phyloP scores from a whole-genome alignment of 164 flowering plant genomes.

The Magnolia kwangsiensis region DNA sequence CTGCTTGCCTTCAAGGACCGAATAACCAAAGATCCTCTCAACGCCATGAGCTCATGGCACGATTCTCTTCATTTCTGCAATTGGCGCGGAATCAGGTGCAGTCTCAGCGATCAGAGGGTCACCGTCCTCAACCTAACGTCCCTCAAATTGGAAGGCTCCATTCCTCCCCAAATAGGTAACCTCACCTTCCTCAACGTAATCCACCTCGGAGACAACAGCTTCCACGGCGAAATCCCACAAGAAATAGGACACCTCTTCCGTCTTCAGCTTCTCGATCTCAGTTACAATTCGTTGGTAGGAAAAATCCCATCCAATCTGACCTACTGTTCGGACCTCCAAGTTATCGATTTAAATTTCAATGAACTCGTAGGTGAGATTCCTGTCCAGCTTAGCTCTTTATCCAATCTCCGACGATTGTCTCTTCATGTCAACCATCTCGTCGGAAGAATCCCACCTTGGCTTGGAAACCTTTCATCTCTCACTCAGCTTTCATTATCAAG shows the following conservation, averaged over 20 bases:
- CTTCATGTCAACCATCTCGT: background rate
- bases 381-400: background rate
- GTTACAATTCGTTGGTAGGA: slow-evolving; percentile 31
- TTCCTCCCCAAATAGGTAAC: slow-evolving; percentile 38
- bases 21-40: slow-evolving; percentile 11
- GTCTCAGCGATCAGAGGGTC: slow-evolving; percentile 16
- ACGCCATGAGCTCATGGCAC: slow-evolving; percentile 15
- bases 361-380: background rate
- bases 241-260: slow-evolving; percentile 28
- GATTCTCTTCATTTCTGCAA: slow-evolving; percentile 13
- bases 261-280: slow-evolving; percentile 27
- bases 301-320: slow-evolving; percentile 28
- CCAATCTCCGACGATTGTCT: background rate
- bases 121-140: slow-evolving; percentile 22
- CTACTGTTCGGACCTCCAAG: slow-evolving; percentile 12
- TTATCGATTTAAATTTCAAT: background rate
- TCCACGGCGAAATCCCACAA: slow-evolving; percentile 31
- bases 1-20: slow-evolving; percentile 13
- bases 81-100: slow-evolving; percentile 23
- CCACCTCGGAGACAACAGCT: slow-evolving; percentile 29
- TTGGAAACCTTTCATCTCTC: slow-evolving; percentile 18
- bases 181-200: slow-evolving; percentile 37
- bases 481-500: background rate
- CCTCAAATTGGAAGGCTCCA: slow-evolving; percentile 19
- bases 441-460: slow-evolving; percentile 9